Conservation (phyloP, 345 rosid species). For the Brassica cretica region DNA sequence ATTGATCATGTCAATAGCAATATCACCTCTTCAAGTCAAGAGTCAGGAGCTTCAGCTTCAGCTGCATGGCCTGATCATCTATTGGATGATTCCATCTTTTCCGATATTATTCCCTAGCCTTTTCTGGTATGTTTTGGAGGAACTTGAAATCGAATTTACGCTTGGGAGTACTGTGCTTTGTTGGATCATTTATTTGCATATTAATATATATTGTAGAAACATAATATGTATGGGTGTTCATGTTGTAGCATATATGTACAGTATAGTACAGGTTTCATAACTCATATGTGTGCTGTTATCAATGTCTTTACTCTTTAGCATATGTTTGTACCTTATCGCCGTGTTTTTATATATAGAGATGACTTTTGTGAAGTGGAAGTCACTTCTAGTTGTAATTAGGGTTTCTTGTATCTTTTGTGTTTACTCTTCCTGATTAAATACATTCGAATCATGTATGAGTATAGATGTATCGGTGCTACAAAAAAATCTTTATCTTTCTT, state of each 20-base stretch:
- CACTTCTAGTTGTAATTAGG: not conserved
- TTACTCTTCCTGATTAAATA: not conserved
- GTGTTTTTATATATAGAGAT: not conserved
- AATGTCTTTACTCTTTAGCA: not conserved
- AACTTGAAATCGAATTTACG: not conserved
- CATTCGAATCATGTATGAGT: not conserved
- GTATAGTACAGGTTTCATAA: not conserved
- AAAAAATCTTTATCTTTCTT: not conserved
- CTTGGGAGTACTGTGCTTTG: not conserved
- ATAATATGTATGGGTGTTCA: not conserved
- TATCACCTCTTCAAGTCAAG: constrained; percentile 35
- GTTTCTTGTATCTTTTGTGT: not conserved
- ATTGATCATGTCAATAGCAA: constrained; percentile 35
- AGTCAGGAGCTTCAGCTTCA: constrained; percentile 36
- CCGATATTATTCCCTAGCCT: constrained; percentile 36
- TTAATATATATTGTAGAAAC: not conserved
- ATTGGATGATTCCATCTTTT: constrained; percentile 37
- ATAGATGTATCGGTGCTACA: not conserved
- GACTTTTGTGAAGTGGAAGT: not conserved
- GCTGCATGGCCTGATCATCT: constrained; percentile 42
- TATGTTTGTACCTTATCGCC: not conserved
- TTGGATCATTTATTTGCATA: not conserved
- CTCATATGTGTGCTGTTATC: not conserved
- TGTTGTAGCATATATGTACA: not conserved
- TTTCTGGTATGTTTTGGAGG: constrained; percentile 29